Base-by-base conservation (phyloP, 768 basidiomycete species). In the Boletus rufocinnamomeus region DNA sequence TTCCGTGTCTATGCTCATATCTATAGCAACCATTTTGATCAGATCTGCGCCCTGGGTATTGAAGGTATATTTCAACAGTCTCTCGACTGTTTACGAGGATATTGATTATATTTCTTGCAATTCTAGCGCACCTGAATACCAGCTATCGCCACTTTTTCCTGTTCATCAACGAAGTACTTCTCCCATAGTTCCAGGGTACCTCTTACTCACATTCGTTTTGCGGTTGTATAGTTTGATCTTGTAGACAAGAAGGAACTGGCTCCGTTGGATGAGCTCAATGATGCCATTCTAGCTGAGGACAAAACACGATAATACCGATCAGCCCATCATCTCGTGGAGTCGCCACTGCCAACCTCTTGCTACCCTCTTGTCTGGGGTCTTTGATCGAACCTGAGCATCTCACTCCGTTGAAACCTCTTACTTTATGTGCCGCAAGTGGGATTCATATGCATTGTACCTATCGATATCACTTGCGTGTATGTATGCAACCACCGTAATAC, bases 1-100 rank as follows among this genome's bases (percentile, higher is more conserved):
- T 99, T 99, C 82, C 84, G 97, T 19, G 91, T 99, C 43, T 99
- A 99, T 72, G 97, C 95, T 21, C 97, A 99, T 72, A 87, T 98
- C 69, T 99, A 99, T 79, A 96, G 95, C 80, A 96, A 94, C 65
- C 97, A 99, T 75, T 98, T 99, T 73, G 97, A 98, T 67, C 96
- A 98, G 67, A 93, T 98, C 58, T 98, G 96, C 72, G 97, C 97
- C 16, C 77, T 99, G 47, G 95, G 95, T 6, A 98, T 99, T 52
- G 97, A 99, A 84, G 96, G 96, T 96, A 60, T 41, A 78, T 35
- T 51, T 7, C 16, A 14, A 17, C 27, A 19, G 2, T 32, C 14
- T 47, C 23, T 9, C 3, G 28, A 11, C 14, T 25, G 19, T 9
- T 21, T 28, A 23, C 17, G n/a, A 41, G 45, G 47, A 48, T 37